Conservation (phyloP, 257 asterid genomes). For the Leonotis leonurus region DNA sequence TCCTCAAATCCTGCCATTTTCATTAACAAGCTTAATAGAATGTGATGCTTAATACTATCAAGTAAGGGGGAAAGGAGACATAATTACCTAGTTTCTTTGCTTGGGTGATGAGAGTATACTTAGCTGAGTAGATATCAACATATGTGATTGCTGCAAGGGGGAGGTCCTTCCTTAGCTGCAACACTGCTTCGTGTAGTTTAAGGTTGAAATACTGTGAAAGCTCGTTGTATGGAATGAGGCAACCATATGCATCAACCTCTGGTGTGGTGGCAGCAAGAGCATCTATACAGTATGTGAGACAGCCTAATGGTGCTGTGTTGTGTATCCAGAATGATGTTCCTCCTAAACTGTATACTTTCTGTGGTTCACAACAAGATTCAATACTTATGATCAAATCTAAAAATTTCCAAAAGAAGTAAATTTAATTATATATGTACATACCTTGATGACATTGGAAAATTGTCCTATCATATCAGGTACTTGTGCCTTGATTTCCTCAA, state of each 20-base stretch:
- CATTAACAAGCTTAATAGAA: background rate
- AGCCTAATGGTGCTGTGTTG: slow-evolving; percentile 67
- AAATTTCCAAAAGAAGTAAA: background rate
- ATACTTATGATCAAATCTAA: background rate
- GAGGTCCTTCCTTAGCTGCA: slow-evolving; percentile 41
- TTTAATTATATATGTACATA: background rate
- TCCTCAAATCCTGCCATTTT: slow-evolving; percentile 51
- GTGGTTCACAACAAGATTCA: background rate
- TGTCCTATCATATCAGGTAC: slow-evolving; percentile 59
- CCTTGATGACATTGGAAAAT: slow-evolving; percentile 49
- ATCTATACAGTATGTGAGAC: slow-evolving; percentile 53
- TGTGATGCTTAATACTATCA: too few species aligned
- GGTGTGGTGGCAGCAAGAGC: slow-evolving; percentile 35
- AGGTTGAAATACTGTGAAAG: slow-evolving; percentile 53
- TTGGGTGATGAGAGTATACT: slow-evolving; percentile 42
- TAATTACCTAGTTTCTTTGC: slow-evolving; percentile 31
- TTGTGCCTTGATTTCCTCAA: slow-evolving; percentile 56
- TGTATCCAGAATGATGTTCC: slow-evolving; percentile 71
- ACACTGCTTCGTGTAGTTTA: slow-evolving; percentile 28
- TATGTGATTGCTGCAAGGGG: slow-evolving; percentile 57
- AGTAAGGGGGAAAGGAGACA: background rate
- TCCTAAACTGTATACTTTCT: slow-evolving; percentile 43
- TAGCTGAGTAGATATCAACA: slow-evolving; percentile 50
- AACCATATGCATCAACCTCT: slow-evolving; percentile 49
- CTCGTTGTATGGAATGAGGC: slow-evolving; percentile 51